Percentiles rank a stretch among this genome's conserved stretches.
phyloP scores from a whole-genome alignment of 768 basidiomycete species.

The Mycena galopus region DNA sequence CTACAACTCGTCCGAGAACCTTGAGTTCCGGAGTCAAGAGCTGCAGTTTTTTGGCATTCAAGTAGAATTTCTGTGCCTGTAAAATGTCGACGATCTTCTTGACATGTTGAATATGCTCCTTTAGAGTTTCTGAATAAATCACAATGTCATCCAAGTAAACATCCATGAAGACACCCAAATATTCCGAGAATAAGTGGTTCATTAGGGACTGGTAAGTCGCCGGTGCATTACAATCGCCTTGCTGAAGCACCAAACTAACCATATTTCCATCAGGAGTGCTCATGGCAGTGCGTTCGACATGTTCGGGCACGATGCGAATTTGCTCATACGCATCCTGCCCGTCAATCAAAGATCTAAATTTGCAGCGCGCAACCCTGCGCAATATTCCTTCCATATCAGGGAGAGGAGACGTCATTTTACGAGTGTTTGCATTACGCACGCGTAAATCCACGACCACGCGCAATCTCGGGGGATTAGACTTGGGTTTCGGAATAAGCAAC shows the following conservation, averaged over 20 bases:
- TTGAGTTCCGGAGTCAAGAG: conserved; percentile 46
- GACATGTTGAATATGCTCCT: conserved; percentile 51
- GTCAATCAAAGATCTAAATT: conserved; percentile 39
- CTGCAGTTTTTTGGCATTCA: conserved; percentile 45
- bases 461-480: not conserved
- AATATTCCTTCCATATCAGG: conserved; percentile 19
- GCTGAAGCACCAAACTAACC: conserved; percentile 51
- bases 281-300: conserved; percentile 43
- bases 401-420: conserved; percentile 2
- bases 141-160: conserved; percentile 50
- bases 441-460: conserved; percentile 12
- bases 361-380: conserved; percentile 1
- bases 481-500: conserved; percentile 5
- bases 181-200: not conserved
- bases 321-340: conserved; percentile 57
- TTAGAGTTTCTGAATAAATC: conserved; percentile 53
- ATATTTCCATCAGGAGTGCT: conserved; percentile 49
- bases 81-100: conserved; percentile 48
- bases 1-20: conserved; percentile 49
- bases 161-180: not conserved
- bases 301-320: conserved; percentile 43
- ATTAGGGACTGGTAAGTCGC: conserved; percentile 55
- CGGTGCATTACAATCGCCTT: conserved; percentile 30
- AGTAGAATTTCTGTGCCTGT: conserved; percentile 47
- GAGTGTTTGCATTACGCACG: conserved; percentile 7